These are phyloP conservation scores for Poteriospumella lacustris DNA, from an alignment of 108 stramenopile species.

Conservation along the genomic window DNA sequence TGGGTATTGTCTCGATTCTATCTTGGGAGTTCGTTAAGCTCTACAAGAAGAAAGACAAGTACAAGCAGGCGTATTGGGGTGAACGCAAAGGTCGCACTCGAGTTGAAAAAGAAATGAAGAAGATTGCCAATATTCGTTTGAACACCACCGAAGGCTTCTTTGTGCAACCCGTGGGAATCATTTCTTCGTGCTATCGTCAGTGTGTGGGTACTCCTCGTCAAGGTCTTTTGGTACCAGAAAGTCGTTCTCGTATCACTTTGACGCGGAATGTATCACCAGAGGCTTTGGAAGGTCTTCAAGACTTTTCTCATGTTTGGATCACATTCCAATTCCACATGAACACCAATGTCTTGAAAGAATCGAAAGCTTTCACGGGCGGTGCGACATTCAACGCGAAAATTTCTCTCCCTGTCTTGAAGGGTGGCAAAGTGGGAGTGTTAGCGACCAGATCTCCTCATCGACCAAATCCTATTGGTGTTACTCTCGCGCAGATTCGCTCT, in stretches of 20 bases:
- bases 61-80: slow-evolving; percentile 13
- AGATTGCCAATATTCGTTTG: slow-evolving; percentile 25
- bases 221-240: slow-evolving; percentile 10
- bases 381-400: slow-evolving; percentile 23
- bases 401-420: not conserved
- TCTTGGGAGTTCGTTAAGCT: not conserved
- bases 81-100: slow-evolving; percentile 21
- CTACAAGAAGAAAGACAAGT: not conserved
- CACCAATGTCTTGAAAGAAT: slow-evolving; percentile 57
- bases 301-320: slow-evolving; percentile 82
- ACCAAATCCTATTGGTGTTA: slow-evolving; percentile 84
- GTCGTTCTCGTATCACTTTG: slow-evolving; percentile 17
- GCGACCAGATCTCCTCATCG: slow-evolving; percentile 92
- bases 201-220: slow-evolving; percentile 26
- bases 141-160: slow-evolving; percentile 23
- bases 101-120: slow-evolving; percentile 31
- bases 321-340: slow-evolving; percentile 91
- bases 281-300: slow-evolving; percentile 52
- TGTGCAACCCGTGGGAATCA: slow-evolving; percentile 21
- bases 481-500: slow-evolving; percentile 68
- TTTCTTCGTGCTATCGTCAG: slow-evolving; percentile 22
- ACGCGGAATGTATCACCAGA: slow-evolving; percentile 10
- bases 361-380: slow-evolving; percentile 13
- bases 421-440: slow-evolving; percentile 68
- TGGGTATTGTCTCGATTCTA: too few species aligned